Evolutionary conservation across 2,329 filamentous ascomycete species (phyloP), one percentile per base, ranked within the genome.

Genomic region (Mycosphaerelloides madeirae): DNA sequence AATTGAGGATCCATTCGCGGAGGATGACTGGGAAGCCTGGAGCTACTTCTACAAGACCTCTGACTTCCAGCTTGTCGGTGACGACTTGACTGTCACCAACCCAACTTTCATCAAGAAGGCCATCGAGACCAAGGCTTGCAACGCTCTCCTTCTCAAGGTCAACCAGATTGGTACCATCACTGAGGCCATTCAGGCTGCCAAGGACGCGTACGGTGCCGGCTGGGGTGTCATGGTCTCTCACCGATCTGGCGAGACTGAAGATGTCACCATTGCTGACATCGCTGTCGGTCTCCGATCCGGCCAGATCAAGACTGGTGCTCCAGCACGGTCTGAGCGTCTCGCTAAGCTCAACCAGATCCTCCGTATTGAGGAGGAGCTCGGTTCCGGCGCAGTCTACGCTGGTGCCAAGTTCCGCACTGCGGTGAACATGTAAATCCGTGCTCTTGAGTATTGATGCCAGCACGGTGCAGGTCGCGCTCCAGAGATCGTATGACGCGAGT

Each of bases 171-270:
- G 93, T 75, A 96, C 93, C 60, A 83, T 98, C 65, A 94, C 88
- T 62, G 93, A 98, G 80, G 95, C 93, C 49, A 96, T 97, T 76
- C 90, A 97, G 79, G 93, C 93, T 44, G 91, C 93, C 71, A 96
- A 97, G 82, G 93, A 97, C 76, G 94, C 91, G 40, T 97, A 93
- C 70, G 86, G 85, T 60, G 91, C 87, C 62, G 83, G 81, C 70
- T 98, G 93, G 93, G 91, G 91, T 70, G 90, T 98, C 77, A 97
- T 98, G 93, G 93, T 98, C 56, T 97, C 93, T 58, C 93, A 98
- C 81, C 85, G 93, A 64, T 98, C 93, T 53, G 93, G 93, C 71
- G 93, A 98, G 85, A 98, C 93, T 50, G 93, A 97, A 77, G 93
- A 98, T 77, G 93, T 98, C 63, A 98, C 93, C 73, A 98, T 98